These are phyloP conservation scores for Gnomoniopsis sp. DNA, from an alignment of 2,329 filamentous ascomycete species.

Conservation along the genomic window DNA sequence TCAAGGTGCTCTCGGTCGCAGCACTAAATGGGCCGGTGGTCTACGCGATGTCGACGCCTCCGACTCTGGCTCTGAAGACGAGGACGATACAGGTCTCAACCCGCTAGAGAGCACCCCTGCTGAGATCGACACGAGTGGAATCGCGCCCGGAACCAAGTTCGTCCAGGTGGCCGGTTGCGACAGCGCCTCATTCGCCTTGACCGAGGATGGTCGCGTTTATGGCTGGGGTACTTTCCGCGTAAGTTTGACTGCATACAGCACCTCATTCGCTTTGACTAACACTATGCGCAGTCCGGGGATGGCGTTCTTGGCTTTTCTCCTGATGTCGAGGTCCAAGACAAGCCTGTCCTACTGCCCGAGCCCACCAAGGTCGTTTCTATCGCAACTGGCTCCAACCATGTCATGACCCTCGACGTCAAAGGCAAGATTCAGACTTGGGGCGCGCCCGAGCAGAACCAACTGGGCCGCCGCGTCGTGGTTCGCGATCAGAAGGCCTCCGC, in stretches of 20 bases:
- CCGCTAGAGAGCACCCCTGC: conserved; percentile 59
- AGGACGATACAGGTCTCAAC: conserved; percentile 49
- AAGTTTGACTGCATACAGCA: conserved; percentile 9
- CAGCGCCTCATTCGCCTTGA: conserved; percentile 73
- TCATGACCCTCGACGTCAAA: conserved; percentile 63
- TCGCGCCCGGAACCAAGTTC: conserved; percentile 29
- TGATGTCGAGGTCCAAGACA: conserved; percentile 36
- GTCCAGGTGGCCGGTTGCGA: conserved; percentile 69
- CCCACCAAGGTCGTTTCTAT: conserved; percentile 65
- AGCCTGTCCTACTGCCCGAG: conserved; percentile 54
- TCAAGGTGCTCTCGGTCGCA: conserved; percentile 73
- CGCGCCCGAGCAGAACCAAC: conserved; percentile 64
- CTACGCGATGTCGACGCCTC: conserved; percentile 51
- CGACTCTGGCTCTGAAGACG: conserved; percentile 40
- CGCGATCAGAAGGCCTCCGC: conserved; percentile 39
- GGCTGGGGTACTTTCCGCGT: conserved; percentile 80
- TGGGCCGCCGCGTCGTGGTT: conserved; percentile 59
- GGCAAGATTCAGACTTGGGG: conserved; percentile 70
- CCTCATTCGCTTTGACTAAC: conserved; percentile 11
- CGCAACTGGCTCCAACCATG: conserved; percentile 67
- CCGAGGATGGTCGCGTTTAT: conserved; percentile 71
- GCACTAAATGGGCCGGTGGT: conserved; percentile 62
- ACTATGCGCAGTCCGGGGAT: conserved; percentile 35
- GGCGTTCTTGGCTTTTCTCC: conserved; percentile 41
- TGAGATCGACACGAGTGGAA: conserved; percentile 47